A percentile compares a stretch with the other conserved stretches of the same genome.
Conservation (phyloP, 2,329 filamentous ascomycete species). For the Lizonia empirigonia region DNA sequence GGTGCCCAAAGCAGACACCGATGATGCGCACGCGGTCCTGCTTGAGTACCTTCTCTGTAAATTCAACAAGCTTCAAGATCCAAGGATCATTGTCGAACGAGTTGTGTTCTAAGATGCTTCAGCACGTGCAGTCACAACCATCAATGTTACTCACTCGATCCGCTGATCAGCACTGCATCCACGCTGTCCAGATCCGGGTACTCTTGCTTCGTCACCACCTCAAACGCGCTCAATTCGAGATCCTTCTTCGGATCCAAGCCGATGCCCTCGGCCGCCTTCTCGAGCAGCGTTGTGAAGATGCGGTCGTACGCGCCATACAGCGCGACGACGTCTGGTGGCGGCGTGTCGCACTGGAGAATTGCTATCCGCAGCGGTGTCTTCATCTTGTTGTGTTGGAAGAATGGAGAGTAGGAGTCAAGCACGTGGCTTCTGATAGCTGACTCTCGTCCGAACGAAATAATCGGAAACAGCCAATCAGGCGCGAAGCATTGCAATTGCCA, state of each 20-base stretch:
- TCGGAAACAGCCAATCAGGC: too few relatives aligned
- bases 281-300: slow-evolving; percentile 59
- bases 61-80: slow-evolving; percentile 77
- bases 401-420: too few relatives aligned
- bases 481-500: too few relatives aligned
- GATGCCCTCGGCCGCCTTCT: slow-evolving; percentile 57
- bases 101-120: slow-evolving; percentile 62
- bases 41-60: slow-evolving; percentile 64
- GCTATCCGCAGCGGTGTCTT: slow-evolving; percentile 70
- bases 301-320: slow-evolving; percentile 75
- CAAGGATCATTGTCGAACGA: slow-evolving; percentile 76
- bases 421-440: slow-evolving; percentile 9
- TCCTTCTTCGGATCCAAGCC: slow-evolving; percentile 48
- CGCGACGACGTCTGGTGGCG: slow-evolving; percentile 65
- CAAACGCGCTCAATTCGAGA: slow-evolving; percentile 68
- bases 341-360: slow-evolving; percentile 85
- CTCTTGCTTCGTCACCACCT: slow-evolving; percentile 69
- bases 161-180: slow-evolving; percentile 83
- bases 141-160: slow-evolving; percentile 58
- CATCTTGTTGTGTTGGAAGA: slow-evolving; percentile 34
- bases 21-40: slow-evolving; percentile 71
- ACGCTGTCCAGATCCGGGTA: slow-evolving; percentile 77
- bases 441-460: too few relatives aligned
- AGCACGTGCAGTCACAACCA: slow-evolving; percentile 8
- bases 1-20: slow-evolving; percentile 86